These are phyloP conservation scores for Santalum album DNA, from an alignment of 164 flowering plant species.

Conservation along the genomic window DNA sequence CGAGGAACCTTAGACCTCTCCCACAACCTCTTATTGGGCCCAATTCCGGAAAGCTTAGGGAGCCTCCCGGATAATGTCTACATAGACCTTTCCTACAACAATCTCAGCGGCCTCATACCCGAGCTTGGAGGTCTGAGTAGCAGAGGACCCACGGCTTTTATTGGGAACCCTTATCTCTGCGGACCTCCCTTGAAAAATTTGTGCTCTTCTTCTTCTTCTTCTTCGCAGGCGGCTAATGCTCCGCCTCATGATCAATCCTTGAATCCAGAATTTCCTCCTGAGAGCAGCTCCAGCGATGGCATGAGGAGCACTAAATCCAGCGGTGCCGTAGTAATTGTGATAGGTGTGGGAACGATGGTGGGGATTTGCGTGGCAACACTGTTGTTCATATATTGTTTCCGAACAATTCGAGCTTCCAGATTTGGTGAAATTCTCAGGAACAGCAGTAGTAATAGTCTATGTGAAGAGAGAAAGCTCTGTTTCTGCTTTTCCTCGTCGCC, in stretches of 20 bases:
- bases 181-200: constrained; percentile 9
- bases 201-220: constrained; percentile 6
- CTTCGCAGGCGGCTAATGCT: background rate
- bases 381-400: background rate
- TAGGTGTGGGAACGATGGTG: background rate
- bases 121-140: constrained; percentile 3
- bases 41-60: constrained; percentile 15
- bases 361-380: constrained; percentile 7
- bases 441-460: background rate
- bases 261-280: background rate
- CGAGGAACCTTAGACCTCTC: constrained; percentile 15
- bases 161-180: constrained; percentile 17
- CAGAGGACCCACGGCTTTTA: constrained; percentile 18
- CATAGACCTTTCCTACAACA: constrained; percentile 19
- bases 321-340: background rate
- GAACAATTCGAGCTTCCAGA: background rate
- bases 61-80: constrained; percentile 15
- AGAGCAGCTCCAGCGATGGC: background rate
- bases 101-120: constrained; percentile 20
- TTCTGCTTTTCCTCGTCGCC: constrained; percentile 10
- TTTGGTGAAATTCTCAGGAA: background rate
- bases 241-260: background rate
- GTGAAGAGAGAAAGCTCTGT: constrained; percentile 11
- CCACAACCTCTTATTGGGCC: constrained; percentile 18
- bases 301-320: background rate